Conservation (phyloP, 805 yeast species). For the Yarrowia porcina region DNA sequence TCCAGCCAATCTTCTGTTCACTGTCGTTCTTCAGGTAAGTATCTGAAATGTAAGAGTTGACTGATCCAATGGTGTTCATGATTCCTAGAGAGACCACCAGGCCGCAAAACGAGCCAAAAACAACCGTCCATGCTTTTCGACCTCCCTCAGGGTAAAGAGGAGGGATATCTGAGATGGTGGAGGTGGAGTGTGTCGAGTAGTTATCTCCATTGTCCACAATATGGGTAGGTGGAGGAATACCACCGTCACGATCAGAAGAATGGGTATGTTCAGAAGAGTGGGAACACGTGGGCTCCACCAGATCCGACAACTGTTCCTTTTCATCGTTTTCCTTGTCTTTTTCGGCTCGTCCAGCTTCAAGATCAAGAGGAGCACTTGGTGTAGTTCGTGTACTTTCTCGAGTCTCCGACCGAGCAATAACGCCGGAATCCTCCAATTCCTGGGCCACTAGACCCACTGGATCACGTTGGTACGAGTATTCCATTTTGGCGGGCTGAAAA, state of each 20-base stretch:
- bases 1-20: slow-evolving; percentile 62
- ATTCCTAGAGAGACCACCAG: slow-evolving; percentile 59
- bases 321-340: neutral
- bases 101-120: slow-evolving; percentile 58
- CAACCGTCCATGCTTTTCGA: slow-evolving; percentile 51
- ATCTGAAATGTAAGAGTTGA: slow-evolving; percentile 48
- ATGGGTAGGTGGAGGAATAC: neutral
- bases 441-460: slow-evolving; percentile 9
- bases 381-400: neutral
- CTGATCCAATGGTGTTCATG: slow-evolving; percentile 62
- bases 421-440: slow-evolving; percentile 19
- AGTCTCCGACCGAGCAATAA: neutral
- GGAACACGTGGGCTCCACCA: neutral
- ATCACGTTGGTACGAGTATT: slow-evolving; percentile 23
- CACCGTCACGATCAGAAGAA: neutral
- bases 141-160: slow-evolving; percentile 50
- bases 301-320: neutral
- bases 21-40: slow-evolving; percentile 49
- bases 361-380: slow-evolving; percentile 6
- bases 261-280: neutral
- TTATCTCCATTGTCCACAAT: neutral
- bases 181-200: neutral
- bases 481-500: neutral
- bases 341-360: neutral
- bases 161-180: slow-evolving; percentile 5